Evolutionary conservation across 306 rosid species (phyloP).

Genomic region (Fragaria nilgerrensis): DNA sequence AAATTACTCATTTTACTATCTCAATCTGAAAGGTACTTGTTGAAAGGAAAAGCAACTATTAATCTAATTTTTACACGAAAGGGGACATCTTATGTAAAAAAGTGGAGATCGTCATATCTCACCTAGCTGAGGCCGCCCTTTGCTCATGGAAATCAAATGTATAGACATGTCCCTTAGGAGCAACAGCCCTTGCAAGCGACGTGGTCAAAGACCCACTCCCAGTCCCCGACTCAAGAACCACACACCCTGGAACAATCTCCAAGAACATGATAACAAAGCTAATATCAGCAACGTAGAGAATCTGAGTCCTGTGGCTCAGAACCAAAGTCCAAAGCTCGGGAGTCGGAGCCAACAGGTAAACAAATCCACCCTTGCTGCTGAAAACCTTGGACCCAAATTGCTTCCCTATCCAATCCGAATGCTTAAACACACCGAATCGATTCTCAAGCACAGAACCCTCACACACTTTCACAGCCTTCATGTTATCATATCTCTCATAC

Average conservation of each 20-base stretch:
- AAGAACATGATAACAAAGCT: conserved; percentile 75
- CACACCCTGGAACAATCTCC: conserved; percentile 78
- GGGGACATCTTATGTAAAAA: background rate
- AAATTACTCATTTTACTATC: background rate
- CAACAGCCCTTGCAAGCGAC: conserved; percentile 77
- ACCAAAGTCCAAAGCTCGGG: conserved; percentile 90
- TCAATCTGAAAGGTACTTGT: background rate
- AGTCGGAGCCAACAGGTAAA: conserved; percentile 83
- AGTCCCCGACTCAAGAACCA: conserved; percentile 89
- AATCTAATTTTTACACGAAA: background rate
- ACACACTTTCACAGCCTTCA: conserved; percentile 71
- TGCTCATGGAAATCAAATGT: conserved; percentile 92
- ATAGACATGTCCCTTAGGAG: conserved; percentile 72
- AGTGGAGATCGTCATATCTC: conserved; percentile 13
- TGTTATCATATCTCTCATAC: conserved; percentile 69
- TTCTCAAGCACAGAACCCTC: conserved; percentile 67
- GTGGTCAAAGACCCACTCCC: conserved; percentile 93
- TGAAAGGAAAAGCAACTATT: background rate
- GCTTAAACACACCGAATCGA: conserved; percentile 77
- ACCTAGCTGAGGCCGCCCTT: conserved; percentile 87
- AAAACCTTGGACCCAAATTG: conserved; percentile 79
- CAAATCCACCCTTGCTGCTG: conserved; percentile 77
- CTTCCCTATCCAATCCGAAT: conserved; percentile 87
- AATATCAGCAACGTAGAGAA: conserved; percentile 84
- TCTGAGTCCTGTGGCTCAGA: conserved; percentile 84